Percentiles rank a stretch among this genome's conserved stretches.
phyloP scores from a whole-genome alignment of 1,139 yeast genomes.

The Debaryomyces udenii region DNA sequence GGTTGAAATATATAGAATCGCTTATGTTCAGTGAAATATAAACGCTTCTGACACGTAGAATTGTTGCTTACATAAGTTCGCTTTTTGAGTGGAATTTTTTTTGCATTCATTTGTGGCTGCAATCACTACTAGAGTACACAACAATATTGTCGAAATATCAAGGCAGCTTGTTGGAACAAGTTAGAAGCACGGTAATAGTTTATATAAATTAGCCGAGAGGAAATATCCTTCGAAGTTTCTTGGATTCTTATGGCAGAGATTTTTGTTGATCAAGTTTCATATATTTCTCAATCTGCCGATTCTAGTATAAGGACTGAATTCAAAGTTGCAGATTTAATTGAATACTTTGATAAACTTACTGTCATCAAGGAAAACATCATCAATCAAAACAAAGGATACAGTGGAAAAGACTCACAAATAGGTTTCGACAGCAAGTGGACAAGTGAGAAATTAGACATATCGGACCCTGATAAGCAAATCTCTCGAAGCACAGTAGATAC shows the following conservation, averaged over 20 bases:
- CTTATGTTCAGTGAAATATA: too few species aligned
- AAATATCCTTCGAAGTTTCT: too few species aligned
- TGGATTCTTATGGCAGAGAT: conserved; percentile 3
- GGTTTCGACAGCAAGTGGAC: too few species aligned
- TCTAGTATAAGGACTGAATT: conserved; percentile 1
- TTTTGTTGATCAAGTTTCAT: conserved; percentile 16
- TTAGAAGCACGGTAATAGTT: too few species aligned
- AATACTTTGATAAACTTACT: conserved; percentile 12
- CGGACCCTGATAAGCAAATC: conserved; percentile 2
- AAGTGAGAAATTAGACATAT: not conserved
- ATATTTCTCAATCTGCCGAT: conserved; percentile 6
- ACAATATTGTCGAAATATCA: not conserved
- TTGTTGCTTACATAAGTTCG: conserved; percentile 5
- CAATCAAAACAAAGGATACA: not conserved
- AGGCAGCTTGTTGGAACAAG: too few species aligned
- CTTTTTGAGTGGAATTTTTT: not conserved
- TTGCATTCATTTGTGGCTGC: conserved; percentile 9
- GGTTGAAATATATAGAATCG: too few species aligned
- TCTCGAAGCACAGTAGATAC: not conserved
- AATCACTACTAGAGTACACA: not conserved
- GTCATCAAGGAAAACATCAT: conserved; percentile 8
- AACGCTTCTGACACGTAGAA: conserved; percentile 5
- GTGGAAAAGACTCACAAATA: not conserved
- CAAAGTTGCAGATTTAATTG: conserved; percentile 9
- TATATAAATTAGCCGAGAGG: too few species aligned